Evolutionary conservation across 495 filamentous ascomycete genomes (phyloP).

Genomic region (Collariella sp.): DNA sequence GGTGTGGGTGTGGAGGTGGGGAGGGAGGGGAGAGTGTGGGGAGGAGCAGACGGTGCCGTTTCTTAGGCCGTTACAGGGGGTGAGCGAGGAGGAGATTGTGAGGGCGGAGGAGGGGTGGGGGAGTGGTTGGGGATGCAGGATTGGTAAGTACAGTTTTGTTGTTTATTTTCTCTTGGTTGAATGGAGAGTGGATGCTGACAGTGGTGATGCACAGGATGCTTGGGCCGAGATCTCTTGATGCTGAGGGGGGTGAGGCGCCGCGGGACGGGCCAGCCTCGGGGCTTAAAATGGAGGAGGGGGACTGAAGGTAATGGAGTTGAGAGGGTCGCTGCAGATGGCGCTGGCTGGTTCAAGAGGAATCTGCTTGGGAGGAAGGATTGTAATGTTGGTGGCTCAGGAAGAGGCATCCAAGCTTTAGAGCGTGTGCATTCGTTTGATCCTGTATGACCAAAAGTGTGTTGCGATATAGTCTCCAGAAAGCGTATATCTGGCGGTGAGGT

Average conservation of each 20-base stretch:
- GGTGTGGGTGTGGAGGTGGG: no score
- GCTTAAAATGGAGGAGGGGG: constrained; percentile 14
- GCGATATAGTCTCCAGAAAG: no score
- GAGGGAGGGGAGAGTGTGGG: no score
- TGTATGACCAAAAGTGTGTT: no score
- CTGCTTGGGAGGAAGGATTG: no score
- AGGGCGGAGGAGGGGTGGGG: constrained; percentile 72
- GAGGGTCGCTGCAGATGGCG: neutral
- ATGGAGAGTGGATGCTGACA: neutral
- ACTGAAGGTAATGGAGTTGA: neutral
- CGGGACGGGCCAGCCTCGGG: constrained; percentile 3
- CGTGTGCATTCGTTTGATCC: no score
- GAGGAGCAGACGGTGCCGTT: constrained; percentile 65
- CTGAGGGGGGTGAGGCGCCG: neutral
- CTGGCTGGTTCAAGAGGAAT: no score
- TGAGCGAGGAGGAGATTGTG: constrained; percentile 72
- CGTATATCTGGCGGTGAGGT: no score
- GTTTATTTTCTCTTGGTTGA: neutral
- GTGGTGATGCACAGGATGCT: constrained; percentile 47
- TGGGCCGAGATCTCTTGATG: constrained; percentile 43
- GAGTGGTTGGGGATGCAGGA: constrained; percentile 91
- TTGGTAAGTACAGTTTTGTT: constrained; percentile 42
- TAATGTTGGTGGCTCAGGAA: no score
- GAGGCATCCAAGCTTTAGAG: no score
- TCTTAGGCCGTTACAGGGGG: constrained; percentile 65